phyloP scores from a whole-genome alignment of 2,329 filamentous ascomycete species.

The Pyricularia grisea region DNA sequence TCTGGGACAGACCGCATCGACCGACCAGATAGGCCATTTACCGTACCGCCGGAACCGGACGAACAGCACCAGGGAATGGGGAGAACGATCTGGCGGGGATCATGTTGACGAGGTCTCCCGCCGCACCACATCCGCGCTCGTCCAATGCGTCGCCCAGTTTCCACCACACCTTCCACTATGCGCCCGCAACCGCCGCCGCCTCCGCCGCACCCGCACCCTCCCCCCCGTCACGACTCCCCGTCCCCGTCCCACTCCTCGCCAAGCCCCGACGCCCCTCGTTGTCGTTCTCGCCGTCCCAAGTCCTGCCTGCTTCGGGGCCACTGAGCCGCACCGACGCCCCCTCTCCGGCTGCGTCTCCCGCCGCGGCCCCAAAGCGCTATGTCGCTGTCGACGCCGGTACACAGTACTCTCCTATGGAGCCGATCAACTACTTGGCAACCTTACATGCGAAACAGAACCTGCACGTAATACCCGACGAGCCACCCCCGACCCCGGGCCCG shows the following conservation, averaged over 20 bases:
- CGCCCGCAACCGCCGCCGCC: slow-evolving; percentile 20
- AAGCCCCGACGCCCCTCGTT: not conserved
- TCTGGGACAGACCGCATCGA: not conserved
- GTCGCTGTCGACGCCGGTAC: slow-evolving; percentile 37
- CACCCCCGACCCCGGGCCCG: slow-evolving; percentile 17
- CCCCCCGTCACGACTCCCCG: slow-evolving; percentile 23
- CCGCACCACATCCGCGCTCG: slow-evolving; percentile 30
- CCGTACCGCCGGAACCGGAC: slow-evolving; percentile 13
- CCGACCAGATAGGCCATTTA: not conserved
- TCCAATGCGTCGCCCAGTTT: slow-evolving; percentile 43
- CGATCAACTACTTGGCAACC: slow-evolving; percentile 25
- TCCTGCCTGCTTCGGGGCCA: slow-evolving; percentile 17
- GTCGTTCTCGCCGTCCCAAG: not conserved
- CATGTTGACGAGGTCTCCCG: slow-evolving; percentile 52
- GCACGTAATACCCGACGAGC: slow-evolving; percentile 11
- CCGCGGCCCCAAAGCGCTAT: slow-evolving; percentile 26
- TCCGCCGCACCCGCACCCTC: slow-evolving; percentile 17
- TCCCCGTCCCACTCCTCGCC: slow-evolving; percentile 11
- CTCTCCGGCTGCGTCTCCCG: slow-evolving; percentile 7
- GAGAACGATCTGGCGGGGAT: slow-evolving; percentile 33
- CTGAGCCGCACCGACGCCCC: slow-evolving; percentile 10
- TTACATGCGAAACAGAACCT: slow-evolving; percentile 3
- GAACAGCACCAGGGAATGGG: slow-evolving; percentile 15
- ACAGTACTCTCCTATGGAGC: slow-evolving; percentile 40
- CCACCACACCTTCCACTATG: slow-evolving; percentile 31